These are phyloP conservation scores for Seiridium unicorne DNA, from an alignment of 2,329 filamentous ascomycete species.

Conservation along the genomic window DNA sequence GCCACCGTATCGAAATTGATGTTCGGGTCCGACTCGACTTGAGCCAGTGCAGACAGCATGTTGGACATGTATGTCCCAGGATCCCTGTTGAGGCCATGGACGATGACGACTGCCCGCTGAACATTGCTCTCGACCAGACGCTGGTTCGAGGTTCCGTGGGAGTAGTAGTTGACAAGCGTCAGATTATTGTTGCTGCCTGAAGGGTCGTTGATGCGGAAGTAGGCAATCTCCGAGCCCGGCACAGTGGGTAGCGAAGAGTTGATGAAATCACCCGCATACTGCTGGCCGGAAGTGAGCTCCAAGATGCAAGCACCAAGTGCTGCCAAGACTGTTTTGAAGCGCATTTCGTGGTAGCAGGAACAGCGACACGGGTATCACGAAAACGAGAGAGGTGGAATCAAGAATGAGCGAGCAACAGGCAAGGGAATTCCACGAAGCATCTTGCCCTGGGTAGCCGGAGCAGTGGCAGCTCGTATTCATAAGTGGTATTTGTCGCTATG, in stretches of 20 bases:
- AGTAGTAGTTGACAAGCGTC: conserved; percentile 5
- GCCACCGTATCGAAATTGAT: conserved; percentile 4
- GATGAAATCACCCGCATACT: background rate
- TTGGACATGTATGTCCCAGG: conserved; percentile 2
- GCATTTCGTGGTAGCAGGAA: background rate
- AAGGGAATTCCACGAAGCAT: too few relatives aligned
- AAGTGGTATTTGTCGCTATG: too few relatives aligned
- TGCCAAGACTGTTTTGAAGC: background rate
- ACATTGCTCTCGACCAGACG: conserved; percentile 1
- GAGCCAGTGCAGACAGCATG: conserved; percentile 5
- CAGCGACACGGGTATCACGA: too few relatives aligned
- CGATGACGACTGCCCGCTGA: conserved; percentile 3
- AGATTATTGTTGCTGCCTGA: conserved; percentile 1
- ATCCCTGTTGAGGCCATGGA: conserved; percentile 4
- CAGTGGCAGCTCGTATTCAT: too few relatives aligned
- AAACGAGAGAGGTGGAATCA: too few relatives aligned
- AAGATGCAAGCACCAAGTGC: conserved; percentile 1
- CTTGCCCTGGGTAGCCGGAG: too few relatives aligned
- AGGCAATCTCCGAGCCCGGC: conserved; percentile 1
- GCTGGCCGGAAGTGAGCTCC: background rate
- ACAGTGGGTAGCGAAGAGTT: background rate
- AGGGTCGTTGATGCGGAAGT: conserved; percentile 5
- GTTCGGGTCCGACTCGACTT: background rate
- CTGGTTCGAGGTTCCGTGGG: background rate
- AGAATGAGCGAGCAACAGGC: too few relatives aligned